Evolutionary conservation across 495 filamentous ascomycete species (phyloP), one percentile per base, ranked within the genome.

Genomic region (Barbatosphaeria neglecta): DNA sequence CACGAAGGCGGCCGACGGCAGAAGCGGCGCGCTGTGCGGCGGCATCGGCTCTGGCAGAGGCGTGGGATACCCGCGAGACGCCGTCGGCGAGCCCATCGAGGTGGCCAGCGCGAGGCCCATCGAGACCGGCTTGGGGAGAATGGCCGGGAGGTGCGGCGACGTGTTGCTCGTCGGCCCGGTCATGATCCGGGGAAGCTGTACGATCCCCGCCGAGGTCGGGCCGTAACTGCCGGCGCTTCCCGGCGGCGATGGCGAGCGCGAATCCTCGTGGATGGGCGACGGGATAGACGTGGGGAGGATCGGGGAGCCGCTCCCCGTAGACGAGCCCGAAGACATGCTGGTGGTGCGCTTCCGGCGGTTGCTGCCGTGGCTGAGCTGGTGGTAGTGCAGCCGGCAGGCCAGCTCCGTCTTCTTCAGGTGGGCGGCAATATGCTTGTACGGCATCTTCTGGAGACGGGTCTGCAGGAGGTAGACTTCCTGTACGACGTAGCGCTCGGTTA

Each of bases 401-500:
- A 90, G 67, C 68, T 90, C 85, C 4, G 85, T 90, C 70, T 90
- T 90, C 64, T 87, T 86, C 50, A 90, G 65, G 53, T 87, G 80
- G 47, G 79, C 76, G 47, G 85, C 85, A 57, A 90, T 90, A 54
- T 89, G 85, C 74, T 90, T 90, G 66, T 90, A 90, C 1, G 85
- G 84, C 78, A 89, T 85, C 67, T 88, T 88, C 52, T 88, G 83
- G 60, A 83, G 75, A 35, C 85, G 81, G 49, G 84, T 89, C 59
- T 86, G 83, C 50, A 90, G 76, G 31, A 90, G 79, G 61, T 89
- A 90, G n/a, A 81, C 75, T 68, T 90, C 85, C 84, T 89, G 53
- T 52, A 47, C 16, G 0, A 24, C 17, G 24, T 11, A 47, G 31
- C 40, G 18, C 35, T 20, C 41, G 16, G 37, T 51, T 43, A 35